These are phyloP conservation scores for Penicillium sclerotiorum DNA, from an alignment of 2,329 filamentous ascomycete genomes.

Conservation along the genomic window DNA sequence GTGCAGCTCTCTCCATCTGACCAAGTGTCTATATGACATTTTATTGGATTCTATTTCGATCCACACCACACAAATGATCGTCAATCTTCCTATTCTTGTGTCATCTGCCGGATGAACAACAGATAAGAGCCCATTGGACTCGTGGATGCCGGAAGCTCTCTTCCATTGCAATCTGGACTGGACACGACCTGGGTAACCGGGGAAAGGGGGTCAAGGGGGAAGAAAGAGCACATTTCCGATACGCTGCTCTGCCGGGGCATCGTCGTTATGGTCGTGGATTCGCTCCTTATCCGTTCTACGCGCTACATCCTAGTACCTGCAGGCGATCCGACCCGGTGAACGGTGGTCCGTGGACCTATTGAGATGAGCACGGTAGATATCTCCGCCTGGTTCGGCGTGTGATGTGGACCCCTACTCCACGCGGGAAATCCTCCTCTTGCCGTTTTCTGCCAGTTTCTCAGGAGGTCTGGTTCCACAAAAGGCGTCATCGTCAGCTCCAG, in stretches of 20 bases:
- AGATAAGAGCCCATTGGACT: no score
- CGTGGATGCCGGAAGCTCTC: slow-evolving; percentile 18
- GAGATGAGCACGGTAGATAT: slow-evolving; percentile 17
- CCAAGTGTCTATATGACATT: neutral
- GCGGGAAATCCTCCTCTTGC: slow-evolving; percentile 10
- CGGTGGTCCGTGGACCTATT: slow-evolving; percentile 27
- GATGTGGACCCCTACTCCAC: slow-evolving; percentile 15
- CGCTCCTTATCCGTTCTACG: slow-evolving; percentile 1
- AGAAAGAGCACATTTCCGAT: slow-evolving; percentile 7
- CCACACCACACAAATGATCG: slow-evolving; percentile 6
- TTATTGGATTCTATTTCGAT: slow-evolving; percentile 17
- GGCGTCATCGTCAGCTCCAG: neutral
- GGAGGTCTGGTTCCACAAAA: neutral
- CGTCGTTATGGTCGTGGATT: slow-evolving; percentile 11
- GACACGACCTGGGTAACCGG: no score
- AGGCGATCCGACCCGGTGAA: slow-evolving; percentile 33
- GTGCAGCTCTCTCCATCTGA: slow-evolving; percentile 8
- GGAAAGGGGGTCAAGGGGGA: neutral
- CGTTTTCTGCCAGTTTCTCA: slow-evolving; percentile 5
- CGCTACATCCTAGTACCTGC: slow-evolving; percentile 30
- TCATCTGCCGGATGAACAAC: slow-evolving; percentile 19
- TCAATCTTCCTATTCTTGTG: slow-evolving; percentile 14
- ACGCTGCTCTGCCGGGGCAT: slow-evolving; percentile 7
- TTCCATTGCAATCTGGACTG: slow-evolving; percentile 16
- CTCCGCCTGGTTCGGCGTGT: slow-evolving; percentile 12